These are phyloP conservation scores for Entrophospora sp. DNA, from an alignment of 192 early-diverging fungal genomes.

Conservation along the genomic window DNA sequence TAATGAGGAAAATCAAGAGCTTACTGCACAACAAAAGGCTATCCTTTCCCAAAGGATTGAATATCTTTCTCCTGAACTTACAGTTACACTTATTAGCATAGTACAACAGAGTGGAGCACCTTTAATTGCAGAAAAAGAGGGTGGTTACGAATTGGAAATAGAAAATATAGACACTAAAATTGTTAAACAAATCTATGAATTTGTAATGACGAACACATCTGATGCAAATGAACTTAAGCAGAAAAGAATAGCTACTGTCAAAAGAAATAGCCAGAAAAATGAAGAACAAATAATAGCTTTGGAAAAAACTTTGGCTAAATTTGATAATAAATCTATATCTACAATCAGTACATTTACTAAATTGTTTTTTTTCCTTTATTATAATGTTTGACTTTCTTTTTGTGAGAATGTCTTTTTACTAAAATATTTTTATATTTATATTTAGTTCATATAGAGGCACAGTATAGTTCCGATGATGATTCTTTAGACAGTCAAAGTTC, in stretches of 20 bases:
- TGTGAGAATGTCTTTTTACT: conserved; percentile 25
- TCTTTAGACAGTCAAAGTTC: conserved; percentile 47
- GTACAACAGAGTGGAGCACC: conserved; percentile 57
- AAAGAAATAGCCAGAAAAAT: conserved; percentile 32
- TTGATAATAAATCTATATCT: conserved; percentile 35
- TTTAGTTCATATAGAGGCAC: conserved; percentile 27
- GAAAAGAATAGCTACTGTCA: conserved; percentile 33
- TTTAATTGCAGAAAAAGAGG: conserved; percentile 44
- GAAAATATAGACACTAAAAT: conserved; percentile 76
- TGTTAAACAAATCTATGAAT: conserved; percentile 76
- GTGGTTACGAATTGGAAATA: conserved; percentile 92
- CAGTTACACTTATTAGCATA: conserved; percentile 59
- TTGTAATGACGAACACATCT: conserved; percentile 60
- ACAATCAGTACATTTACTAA: conserved; percentile 19
- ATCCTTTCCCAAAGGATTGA: conserved; percentile 69
- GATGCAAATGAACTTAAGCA: conserved; percentile 36
- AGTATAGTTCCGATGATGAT: conserved; percentile 26
- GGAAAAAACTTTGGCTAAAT: conserved; percentile 37
- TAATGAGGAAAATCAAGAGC: conserved; percentile 34
- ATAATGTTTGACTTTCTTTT: conserved; percentile 4
- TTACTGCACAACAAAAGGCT: conserved; percentile 83
- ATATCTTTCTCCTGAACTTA: conserved; percentile 50
- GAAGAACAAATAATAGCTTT: conserved; percentile 34
- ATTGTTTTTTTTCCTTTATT: conserved; percentile 3
- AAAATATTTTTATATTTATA: conserved; percentile 32